Evolutionary conservation across 1,139 yeast species (phyloP), one percentile per base, ranked within the genome.

Genomic region (Kodamaea derodonti): DNA sequence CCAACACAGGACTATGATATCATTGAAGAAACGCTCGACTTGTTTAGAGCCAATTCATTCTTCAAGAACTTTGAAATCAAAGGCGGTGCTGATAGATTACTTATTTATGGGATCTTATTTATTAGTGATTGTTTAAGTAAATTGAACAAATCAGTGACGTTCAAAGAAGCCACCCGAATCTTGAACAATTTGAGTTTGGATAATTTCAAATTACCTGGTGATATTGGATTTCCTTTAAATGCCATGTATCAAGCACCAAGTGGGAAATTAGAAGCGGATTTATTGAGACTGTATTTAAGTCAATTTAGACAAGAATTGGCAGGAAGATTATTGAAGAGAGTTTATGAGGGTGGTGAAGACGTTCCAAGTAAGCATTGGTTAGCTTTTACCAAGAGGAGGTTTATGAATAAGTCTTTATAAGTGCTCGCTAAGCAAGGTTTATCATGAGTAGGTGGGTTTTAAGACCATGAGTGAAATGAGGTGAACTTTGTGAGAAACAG

Each of bases 241-340:
- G 73, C 88, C 1, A 72, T 92, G 38, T 92, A 88, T 56, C 72
- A 75, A 37, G 76, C 95, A 4, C 94, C 97, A 12, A 64, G 70
- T 27, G 85, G 81, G 50, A 79, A 81, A 47, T 71, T 72, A 39
- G 96, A 88, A 41, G 80, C 80, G 33, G 95, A 90, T 36, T 65
- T 87, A 38, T 73, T 94, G 56, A 76, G 94, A 49, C 70, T 78
- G 20, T 92, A 92, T 57, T 70, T 92, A 47, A 80, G 80, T 46
- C 98, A 92, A 58, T 88, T 94, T 64, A 81, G 99, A 64, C 98
- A 92, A 62, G 97, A 92, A 58, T 71, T 90, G 57, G 87, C 95
- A 15, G 74, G 77, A 46, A 73, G 98, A 45, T 75, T 92, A 54
- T 71, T 92, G 49, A 77, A 72, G 46, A 73, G 90, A 52, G 69